phyloP scores from a whole-genome alignment of 2,329 filamentous ascomycete species.

The Cadophora gregata region DNA sequence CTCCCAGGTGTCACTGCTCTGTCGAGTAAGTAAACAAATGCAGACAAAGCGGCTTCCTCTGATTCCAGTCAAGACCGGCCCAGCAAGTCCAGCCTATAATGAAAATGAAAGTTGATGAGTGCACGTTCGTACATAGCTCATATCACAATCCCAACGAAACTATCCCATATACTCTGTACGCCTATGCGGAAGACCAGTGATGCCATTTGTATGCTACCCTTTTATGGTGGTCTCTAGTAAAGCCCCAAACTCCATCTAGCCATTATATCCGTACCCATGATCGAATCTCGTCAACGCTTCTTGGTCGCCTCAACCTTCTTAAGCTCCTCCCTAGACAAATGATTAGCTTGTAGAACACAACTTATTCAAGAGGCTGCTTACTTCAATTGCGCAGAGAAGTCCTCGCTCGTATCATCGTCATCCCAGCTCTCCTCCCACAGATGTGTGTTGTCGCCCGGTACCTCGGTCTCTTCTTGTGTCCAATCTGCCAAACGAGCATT shows the following conservation, averaged over 20 bases:
- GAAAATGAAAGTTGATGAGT: slow-evolving; percentile 32
- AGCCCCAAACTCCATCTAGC: slow-evolving; percentile 35
- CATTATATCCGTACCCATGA: slow-evolving; percentile 36
- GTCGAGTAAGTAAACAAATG: slow-evolving; percentile 69
- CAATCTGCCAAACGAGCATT: slow-evolving; percentile 70
- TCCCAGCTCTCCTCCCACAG: slow-evolving; percentile 99
- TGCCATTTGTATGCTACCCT: slow-evolving; percentile 40
- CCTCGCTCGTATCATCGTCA: slow-evolving; percentile 95
- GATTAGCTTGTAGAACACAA: slow-evolving; percentile 16
- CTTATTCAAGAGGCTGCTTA: slow-evolving; percentile 53
- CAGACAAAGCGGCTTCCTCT: slow-evolving; percentile 35
- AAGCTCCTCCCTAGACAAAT: slow-evolving; percentile 77
- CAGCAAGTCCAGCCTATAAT: slow-evolving; percentile 41
- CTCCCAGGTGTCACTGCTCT: slow-evolving; percentile 92
- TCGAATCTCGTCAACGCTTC: slow-evolving; percentile 56
- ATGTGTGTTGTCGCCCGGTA: slow-evolving; percentile 77
- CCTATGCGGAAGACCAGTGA: slow-evolving; percentile 32
- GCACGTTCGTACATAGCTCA: slow-evolving; percentile 34
- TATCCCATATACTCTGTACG: slow-evolving; percentile 22
- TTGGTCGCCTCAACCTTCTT: slow-evolving; percentile 89
- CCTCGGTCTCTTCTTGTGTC: slow-evolving; percentile 89
- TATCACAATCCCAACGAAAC: slow-evolving; percentile 27
- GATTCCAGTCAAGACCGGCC: slow-evolving; percentile 40
- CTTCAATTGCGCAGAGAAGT: slow-evolving; percentile 95
- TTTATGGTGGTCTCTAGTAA: slow-evolving; percentile 35